Base-by-base conservation (phyloP, 2,329 filamentous ascomycete species). In the Epichloe sp. region DNA sequence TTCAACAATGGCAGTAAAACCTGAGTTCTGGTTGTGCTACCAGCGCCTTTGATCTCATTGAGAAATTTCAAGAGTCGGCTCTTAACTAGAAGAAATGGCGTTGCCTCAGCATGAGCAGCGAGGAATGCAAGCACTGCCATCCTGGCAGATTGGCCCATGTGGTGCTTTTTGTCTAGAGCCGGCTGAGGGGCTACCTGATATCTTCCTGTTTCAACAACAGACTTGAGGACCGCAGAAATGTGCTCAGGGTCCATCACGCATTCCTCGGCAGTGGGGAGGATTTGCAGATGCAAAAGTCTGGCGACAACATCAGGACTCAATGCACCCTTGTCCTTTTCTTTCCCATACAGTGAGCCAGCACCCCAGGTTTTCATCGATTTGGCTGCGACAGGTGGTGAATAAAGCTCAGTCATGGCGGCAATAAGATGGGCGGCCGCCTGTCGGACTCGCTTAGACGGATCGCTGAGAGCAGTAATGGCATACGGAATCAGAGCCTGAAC, bases 401-500 rank as follows among this genome's bases (percentile, higher is more conserved):
- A 80, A 3, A 74, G 62, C 8, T 65, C 65, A 12, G 75, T 72
- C 12, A 90, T 60, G 3, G 77, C 71, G 26, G 78, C 68, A 35
- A 88, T 63, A 35, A 90, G 73, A 48, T 83, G 78, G 21, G 83
- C 82, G 19, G 89, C 86, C 48, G 87, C 82, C 55, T 82, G 80
- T 44, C 90, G 84, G 42, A 95, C 84, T 55, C 81, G 80, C 55
- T 83, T 82, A 1, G 86, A 86, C 5, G 81, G 70, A 63, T 97
- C 91, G 23, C 80, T 75, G 17, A 97, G 76, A 21, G 85, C 86
- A 38, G 78, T 73, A 44, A 96, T 70, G 35, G 84, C 72, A 67
- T 95, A 96, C 2, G 91, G 91, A n/a, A 95, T 63, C 17, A 96
- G 65, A 11, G 80, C 78, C 63, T 97, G 91, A 47, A 90, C 75